Base-by-base conservation (phyloP, 306 rosid genomes). In the Fagus crenata region DNA sequence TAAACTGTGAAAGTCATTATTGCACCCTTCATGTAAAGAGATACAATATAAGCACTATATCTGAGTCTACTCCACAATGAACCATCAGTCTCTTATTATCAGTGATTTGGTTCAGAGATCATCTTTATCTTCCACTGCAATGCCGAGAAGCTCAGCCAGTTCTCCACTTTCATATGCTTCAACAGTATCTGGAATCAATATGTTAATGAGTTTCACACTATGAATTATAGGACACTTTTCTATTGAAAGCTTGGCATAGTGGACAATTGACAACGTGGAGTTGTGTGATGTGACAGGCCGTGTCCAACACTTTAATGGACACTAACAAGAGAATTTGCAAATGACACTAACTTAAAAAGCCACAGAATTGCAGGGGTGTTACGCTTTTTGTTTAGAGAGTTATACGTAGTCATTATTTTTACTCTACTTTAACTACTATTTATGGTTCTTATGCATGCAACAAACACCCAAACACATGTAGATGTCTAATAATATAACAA, bases 91-190 rank as follows among this genome's bases (percentile, higher is more conserved):
- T 71, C 71, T 70, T 42, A 72, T 42, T 42, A 65, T 73, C 35
- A 28, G 33, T 60, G 46, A 64, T 77, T 68, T 73, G 76, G 67
- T 71, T 87, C 88, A 94, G 68, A 92, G 92, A 43, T 92, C 97
- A 5, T 86, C 86, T 12, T 71, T 72, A 53, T 18, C 86, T 49
- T 18, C 2, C 17, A 64, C 67, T 81, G 53, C 88, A 54, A 90
- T 85, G 77, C 93, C 98, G 1, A 93, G 88, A 76, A 94, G 90
- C 72, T 84, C 82, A 54, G 89, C 86, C 77, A 94, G 83, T 73
- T 61, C 77, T 42, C 98, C 97, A 69, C 89, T 94, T 83, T 92
- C 90, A 68, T 86, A 94, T 67, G 93, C 96, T 70, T 78, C 96
- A 14, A 85, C 78, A 5, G 95, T 90, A 69, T 94, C 98, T 94